Conservation (phyloP, 1,284 basidiomycete genomes). For the Peniophora sp. region DNA sequence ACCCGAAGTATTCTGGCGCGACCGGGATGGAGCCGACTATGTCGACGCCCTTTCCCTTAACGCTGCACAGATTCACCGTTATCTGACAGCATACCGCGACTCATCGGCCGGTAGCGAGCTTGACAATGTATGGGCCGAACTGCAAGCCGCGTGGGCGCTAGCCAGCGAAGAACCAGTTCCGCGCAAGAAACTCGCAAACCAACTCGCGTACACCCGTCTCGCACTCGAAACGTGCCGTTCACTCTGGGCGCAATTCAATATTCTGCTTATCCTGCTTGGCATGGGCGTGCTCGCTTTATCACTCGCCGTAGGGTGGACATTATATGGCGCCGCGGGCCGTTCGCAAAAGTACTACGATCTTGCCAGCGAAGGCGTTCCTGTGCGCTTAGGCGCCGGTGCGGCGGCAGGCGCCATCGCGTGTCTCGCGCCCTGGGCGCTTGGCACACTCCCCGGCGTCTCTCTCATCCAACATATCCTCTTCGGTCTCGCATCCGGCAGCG, state of each 20-base stretch:
- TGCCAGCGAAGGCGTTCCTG: constrained; percentile 16
- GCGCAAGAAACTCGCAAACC: constrained; percentile 25
- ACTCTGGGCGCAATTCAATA: constrained; percentile 95
- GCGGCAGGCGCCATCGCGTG: constrained; percentile 37
- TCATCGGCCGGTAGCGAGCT: constrained; percentile 70
- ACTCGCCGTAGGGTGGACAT: constrained; percentile 35
- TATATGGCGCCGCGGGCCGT: constrained; percentile 37
- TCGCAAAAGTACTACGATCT: constrained; percentile 30
- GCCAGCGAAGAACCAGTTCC: constrained; percentile 13
- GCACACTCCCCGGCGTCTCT: constrained; percentile 31
- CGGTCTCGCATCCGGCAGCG: constrained; percentile 29
- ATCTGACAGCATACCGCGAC: constrained; percentile 69
- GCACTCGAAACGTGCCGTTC: constrained; percentile 70
- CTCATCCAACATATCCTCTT: constrained; percentile 39
- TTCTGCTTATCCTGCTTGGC: constrained; percentile 68
- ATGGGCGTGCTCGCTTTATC: constrained; percentile 42
- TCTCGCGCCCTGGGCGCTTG: constrained; percentile 20
- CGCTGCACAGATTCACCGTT: constrained; percentile 69
- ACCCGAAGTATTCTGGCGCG: constrained; percentile 75
- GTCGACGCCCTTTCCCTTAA: constrained; percentile 66
- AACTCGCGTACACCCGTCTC: constrained; percentile 52
- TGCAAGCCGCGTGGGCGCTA: constrained; percentile 40
- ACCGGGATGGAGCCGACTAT: constrained; percentile 17
- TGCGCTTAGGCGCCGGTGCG: constrained; percentile 23
- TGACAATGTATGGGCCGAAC: constrained; percentile 45